These are phyloP conservation scores for Camellia japonica DNA, from an alignment of 148 eudicot species.

Conservation along the genomic window DNA sequence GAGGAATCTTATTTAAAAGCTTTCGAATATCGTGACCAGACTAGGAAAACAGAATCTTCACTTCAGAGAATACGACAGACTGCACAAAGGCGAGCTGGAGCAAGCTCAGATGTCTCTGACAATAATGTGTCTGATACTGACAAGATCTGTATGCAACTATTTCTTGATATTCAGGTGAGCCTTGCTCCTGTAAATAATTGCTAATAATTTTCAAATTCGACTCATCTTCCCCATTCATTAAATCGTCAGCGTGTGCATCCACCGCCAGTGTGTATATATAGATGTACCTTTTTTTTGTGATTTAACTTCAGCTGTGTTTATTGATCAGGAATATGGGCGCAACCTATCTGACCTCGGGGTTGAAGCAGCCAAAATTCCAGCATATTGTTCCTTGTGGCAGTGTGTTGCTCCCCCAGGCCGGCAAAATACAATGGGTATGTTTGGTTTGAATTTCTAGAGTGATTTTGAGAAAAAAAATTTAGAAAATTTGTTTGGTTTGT, in stretches of 20 bases:
- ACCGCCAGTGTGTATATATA: background rate
- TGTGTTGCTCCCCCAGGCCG: constrained; percentile 75
- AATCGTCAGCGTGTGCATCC: too few species aligned
- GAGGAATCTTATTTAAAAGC: constrained; percentile 1
- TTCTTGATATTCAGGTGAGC: constrained; percentile 88
- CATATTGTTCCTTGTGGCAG: constrained; percentile 69
- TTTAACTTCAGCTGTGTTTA: background rate
- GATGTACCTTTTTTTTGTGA: background rate
- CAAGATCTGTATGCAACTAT: constrained; percentile 82
- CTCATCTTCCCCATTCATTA: too few species aligned
- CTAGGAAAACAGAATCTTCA: constrained; percentile 69
- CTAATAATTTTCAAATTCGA: too few species aligned
- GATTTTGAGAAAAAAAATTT: too few species aligned
- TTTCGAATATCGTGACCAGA: constrained; percentile 36
- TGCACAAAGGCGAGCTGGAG: constrained; percentile 83
- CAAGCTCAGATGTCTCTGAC: constrained; percentile 72
- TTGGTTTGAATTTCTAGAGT: too few species aligned
- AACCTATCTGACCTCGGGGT: constrained; percentile 74
- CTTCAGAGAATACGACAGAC: constrained; percentile 70
- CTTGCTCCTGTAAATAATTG: background rate
- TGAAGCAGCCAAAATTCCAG: constrained; percentile 59
- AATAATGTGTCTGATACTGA: constrained; percentile 73
- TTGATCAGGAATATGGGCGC: constrained; percentile 78
- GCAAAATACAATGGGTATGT: constrained; percentile 46
- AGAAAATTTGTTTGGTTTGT: too few species aligned